These are phyloP conservation scores for Syzygium jambos DNA, from an alignment of 345 rosid species.

Conservation along the genomic window DNA sequence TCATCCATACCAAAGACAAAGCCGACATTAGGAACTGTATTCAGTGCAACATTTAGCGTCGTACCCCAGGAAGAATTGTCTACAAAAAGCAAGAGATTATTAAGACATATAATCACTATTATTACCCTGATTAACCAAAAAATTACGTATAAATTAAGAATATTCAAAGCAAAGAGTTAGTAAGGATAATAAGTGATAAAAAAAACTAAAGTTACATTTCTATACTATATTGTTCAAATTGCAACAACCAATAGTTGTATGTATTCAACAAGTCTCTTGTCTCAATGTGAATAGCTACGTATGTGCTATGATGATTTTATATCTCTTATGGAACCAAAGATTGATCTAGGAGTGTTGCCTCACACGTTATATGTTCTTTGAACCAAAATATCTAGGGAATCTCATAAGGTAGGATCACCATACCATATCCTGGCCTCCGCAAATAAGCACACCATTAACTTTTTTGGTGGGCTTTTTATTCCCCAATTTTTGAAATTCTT, in stretches of 20 bases:
- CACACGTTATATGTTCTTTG: too few species aligned
- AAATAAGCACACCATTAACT: too few species aligned
- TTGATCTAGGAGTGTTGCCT: too few species aligned
- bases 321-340: too few species aligned
- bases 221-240: too few species aligned
- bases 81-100: background rate
- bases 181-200: background rate
- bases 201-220: background rate
- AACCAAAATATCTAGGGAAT: too few species aligned
- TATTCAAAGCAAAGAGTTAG: background rate
- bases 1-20: background rate
- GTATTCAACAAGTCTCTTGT: background rate
- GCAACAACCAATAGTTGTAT: background rate
- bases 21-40: rapidly evolving
- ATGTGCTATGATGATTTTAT: background rate
- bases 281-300: background rate
- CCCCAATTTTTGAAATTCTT: background rate
- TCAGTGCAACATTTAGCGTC: background rate
- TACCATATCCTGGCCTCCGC: background rate
- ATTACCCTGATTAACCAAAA: background rate
- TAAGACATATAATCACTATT: background rate
- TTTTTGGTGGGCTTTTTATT: background rate
- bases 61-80: rapidly evolving
- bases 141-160: background rate
- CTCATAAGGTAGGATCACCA: background rate